A percentile compares a stretch with the other conserved stretches of the same genome.
Conservation (phyloP, 73 alveolate species). For the Paramecium primaurelia region DNA sequence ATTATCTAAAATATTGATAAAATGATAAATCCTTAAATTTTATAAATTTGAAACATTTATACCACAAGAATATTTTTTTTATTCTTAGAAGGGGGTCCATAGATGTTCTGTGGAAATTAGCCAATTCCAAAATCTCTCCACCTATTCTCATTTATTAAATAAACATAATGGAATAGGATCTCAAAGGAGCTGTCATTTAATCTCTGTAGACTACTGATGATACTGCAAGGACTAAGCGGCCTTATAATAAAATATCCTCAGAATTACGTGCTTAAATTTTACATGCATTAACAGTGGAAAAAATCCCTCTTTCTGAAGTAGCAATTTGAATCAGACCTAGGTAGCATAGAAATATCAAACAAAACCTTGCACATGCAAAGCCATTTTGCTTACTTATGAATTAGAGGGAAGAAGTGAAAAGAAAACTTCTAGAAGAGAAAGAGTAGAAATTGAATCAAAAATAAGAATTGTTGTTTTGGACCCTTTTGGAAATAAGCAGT, state of each 20-base stretch:
- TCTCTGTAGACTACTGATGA: not conserved
- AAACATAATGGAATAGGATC: not conserved
- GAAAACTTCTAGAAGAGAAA: slow-evolving; percentile 37
- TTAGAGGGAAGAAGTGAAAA: slow-evolving; percentile 36
- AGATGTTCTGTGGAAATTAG: not conserved
- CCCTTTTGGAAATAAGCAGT: not conserved
- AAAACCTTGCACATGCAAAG: slow-evolving; percentile 28
- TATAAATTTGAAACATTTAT: not conserved
- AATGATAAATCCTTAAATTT: not conserved
- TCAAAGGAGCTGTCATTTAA: not conserved
- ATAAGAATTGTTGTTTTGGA: not conserved
- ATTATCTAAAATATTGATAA: not conserved
- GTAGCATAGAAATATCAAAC: slow-evolving; percentile 1
- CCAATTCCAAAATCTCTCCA: not conserved
- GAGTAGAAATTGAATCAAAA: slow-evolving; percentile 23
- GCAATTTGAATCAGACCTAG: not conserved
- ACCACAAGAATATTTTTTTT: not conserved
- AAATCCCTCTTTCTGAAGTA: slow-evolving; percentile 14
- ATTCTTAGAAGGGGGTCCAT: not conserved
- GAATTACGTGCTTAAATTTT: not conserved
- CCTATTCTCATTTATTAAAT: not conserved
- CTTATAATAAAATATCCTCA: not conserved
- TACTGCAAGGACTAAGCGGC: not conserved
- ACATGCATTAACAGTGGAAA: not conserved
- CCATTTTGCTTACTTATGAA: slow-evolving; percentile 23